These are phyloP conservation scores for Lactarius evosmus DNA, from an alignment of 768 basidiomycete species.

Conservation along the genomic window DNA sequence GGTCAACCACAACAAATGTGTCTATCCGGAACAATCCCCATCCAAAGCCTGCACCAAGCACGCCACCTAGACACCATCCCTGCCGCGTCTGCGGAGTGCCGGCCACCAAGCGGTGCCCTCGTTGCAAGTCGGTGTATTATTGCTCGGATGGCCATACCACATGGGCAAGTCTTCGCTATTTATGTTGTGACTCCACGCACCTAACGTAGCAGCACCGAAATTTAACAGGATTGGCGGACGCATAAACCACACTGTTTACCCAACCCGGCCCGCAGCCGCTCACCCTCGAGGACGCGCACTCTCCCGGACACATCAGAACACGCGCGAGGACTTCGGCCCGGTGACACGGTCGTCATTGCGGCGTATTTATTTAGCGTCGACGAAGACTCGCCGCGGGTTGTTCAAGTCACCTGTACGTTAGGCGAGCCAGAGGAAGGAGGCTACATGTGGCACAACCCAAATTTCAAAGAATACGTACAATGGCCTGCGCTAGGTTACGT, in stretches of 20 bases:
- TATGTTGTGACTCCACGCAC: neutral
- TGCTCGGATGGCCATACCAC: constrained; percentile 19
- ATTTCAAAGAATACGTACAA: constrained; percentile 23
- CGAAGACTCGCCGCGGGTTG: constrained; percentile 16
- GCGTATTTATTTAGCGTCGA: constrained; percentile 24
- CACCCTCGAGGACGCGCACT: constrained; percentile 19
- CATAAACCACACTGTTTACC: constrained; percentile 23
- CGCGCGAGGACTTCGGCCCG: constrained; percentile 15
- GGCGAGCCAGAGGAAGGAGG: constrained; percentile 19
- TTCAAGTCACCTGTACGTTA: constrained; percentile 19
- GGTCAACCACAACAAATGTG: neutral
- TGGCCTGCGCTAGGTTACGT: constrained; percentile 25
- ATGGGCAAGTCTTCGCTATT: constrained; percentile 5
- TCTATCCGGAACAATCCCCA: constrained; percentile 11
- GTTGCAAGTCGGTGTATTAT: constrained; percentile 23
- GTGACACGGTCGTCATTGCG: constrained; percentile 10
- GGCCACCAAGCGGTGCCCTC: constrained; percentile 18
- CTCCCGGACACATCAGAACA: constrained; percentile 18
- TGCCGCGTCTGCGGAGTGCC: constrained; percentile 24
- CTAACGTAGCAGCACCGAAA: neutral
- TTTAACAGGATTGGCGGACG: constrained; percentile 17
- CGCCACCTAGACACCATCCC: constrained; percentile 18
- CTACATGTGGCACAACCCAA: constrained; percentile 21
- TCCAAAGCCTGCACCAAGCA: neutral
- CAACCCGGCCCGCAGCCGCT: constrained; percentile 17